Conservation (phyloP, 2,329 filamentous ascomycete genomes). For the Sclerotinia minor region DNA sequence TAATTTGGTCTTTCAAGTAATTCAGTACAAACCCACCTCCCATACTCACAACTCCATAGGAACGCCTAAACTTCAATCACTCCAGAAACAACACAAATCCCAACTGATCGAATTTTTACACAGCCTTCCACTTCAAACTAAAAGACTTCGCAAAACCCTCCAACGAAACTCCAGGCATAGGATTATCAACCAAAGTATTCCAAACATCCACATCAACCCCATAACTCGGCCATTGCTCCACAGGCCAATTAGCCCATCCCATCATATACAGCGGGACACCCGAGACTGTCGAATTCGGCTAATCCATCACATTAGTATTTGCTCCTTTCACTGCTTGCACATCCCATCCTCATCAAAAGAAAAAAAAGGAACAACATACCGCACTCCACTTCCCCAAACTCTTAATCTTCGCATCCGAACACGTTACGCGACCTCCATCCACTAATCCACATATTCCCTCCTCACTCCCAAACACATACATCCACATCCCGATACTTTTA, state of each 20-base stretch:
- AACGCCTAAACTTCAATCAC: not conserved
- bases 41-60: no score
- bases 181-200: slow-evolving; percentile 15
- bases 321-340: no score
- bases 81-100: not conserved
- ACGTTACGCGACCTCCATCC: slow-evolving; percentile 13
- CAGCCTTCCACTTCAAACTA: slow-evolving; percentile 11
- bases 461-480: slow-evolving; percentile 11
- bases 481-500: slow-evolving; percentile 11
- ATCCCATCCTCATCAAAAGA: no score
- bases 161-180: slow-evolving; percentile 9
- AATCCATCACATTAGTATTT: not conserved
- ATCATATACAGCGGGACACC: slow-evolving; percentile 17
- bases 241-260: slow-evolving; percentile 18
- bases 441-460: not conserved
- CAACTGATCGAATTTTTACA: not conserved
- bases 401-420: not conserved
- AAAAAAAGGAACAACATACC: not conserved
- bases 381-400: slow-evolving; percentile 8
- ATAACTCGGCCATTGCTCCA: slow-evolving; percentile 8
- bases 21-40: not conserved
- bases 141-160: slow-evolving; percentile 12
- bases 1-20: not conserved
- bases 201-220: slow-evolving; percentile 16
- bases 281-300: slow-evolving; percentile 13